These are phyloP conservation scores for Penicillium sclerotiorum DNA, from an alignment of 2,329 filamentous ascomycete genomes.

Conservation along the genomic window DNA sequence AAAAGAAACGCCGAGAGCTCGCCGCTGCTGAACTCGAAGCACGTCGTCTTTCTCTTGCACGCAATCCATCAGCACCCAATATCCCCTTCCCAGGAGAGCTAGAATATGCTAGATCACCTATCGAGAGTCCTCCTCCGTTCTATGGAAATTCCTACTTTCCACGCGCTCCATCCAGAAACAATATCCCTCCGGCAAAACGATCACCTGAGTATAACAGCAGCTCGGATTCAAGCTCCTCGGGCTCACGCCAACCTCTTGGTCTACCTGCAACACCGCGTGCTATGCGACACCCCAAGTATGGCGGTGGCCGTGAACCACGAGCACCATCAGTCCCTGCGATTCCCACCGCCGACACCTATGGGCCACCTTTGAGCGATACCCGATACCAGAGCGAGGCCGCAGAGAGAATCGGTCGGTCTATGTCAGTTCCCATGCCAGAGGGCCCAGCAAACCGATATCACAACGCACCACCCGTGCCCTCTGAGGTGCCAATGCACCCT, in stretches of 20 bases:
- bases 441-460: slow-evolving; percentile 19
- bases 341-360: slow-evolving; percentile 51
- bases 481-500: slow-evolving; percentile 43
- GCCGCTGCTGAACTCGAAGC: slow-evolving; percentile 87
- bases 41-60: slow-evolving; percentile 78
- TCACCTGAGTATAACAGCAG: slow-evolving; percentile 45
- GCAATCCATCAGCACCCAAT: slow-evolving; percentile 74
- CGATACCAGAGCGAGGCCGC: slow-evolving; percentile 39
- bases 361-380: slow-evolving; percentile 37
- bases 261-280: slow-evolving; percentile 90
- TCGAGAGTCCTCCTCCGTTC: slow-evolving; percentile 48
- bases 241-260: slow-evolving; percentile 62
- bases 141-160: slow-evolving; percentile 36
- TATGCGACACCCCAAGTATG: slow-evolving; percentile 78
- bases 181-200: slow-evolving; percentile 35
- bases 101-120: slow-evolving; percentile 42
- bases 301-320: slow-evolving; percentile 46
- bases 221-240: slow-evolving; percentile 44
- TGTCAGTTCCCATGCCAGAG: slow-evolving; percentile 42
- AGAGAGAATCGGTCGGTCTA: slow-evolving; percentile 40
- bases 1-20: slow-evolving; percentile 70
- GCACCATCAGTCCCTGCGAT: slow-evolving; percentile 58
- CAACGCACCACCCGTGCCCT: slow-evolving; percentile 23
- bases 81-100: slow-evolving; percentile 73
- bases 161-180: slow-evolving; percentile 32